Percentiles rank a stretch among this genome's conserved stretches.
phyloP scores from a whole-genome alignment of 768 basidiomycete genomes.

The Nidularia pulvinata region DNA sequence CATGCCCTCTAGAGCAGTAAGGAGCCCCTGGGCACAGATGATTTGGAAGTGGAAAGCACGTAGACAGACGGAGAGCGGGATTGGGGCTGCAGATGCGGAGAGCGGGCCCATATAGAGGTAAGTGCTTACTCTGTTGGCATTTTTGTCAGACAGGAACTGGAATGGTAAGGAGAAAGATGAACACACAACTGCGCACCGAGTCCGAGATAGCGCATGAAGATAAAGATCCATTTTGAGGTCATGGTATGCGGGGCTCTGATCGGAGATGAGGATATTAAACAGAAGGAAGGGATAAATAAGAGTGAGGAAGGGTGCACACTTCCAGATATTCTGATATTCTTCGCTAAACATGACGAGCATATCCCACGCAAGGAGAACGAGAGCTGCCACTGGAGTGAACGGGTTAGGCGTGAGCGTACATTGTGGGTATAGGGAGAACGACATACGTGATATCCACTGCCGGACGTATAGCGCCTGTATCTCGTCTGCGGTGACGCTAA shows the following conservation, averaged over 20 bases:
- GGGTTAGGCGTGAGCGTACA: background rate
- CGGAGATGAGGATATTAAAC: background rate
- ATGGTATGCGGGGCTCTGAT: background rate
- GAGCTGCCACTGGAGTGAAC: background rate
- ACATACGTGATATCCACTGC: background rate
- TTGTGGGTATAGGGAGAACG: background rate
- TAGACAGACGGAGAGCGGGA: background rate
- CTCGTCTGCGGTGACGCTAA: too few species aligned
- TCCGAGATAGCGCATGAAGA: background rate
- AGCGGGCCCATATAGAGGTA: background rate
- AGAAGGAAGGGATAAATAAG: background rate
- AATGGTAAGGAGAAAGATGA: background rate
- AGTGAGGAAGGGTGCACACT: too few species aligned
- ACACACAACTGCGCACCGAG: background rate
- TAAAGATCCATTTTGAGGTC: background rate
- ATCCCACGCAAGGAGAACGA: background rate
- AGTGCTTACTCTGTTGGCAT: background rate
- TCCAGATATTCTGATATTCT: background rate
- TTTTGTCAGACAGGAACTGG: background rate
- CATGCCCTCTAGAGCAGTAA: background rate
- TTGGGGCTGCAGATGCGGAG: background rate
- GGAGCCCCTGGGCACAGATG: background rate
- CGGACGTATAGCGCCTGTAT: background rate
- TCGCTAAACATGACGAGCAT: background rate
- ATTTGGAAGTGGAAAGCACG: background rate